phyloP scores from a whole-genome alignment of 495 filamentous ascomycete genomes.

The Hypoxylon subgilvum region DNA sequence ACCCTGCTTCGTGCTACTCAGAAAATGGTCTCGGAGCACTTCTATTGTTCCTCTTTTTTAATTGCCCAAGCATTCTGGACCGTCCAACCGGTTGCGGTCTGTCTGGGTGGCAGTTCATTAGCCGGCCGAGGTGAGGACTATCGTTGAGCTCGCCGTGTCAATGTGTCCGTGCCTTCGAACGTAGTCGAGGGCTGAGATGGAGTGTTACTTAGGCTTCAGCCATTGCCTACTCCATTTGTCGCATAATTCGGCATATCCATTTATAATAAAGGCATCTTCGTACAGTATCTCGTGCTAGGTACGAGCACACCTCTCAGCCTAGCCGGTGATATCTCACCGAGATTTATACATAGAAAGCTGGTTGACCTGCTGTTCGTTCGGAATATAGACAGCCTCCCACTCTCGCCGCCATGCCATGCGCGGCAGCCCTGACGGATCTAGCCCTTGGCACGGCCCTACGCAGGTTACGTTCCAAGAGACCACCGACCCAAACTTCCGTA shows the following conservation, averaged over 20 bases:
- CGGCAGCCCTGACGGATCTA: conserved; percentile 7
- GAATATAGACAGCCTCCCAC: neutral
- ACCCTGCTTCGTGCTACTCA: conserved; percentile 17
- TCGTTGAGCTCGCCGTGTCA: neutral
- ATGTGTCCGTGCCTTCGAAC: conserved; percentile 11
- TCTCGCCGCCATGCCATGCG: neutral
- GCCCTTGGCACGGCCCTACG: neutral
- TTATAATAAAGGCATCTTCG: neutral
- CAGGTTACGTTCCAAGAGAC: conserved; percentile 6
- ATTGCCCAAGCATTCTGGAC: conserved; percentile 28
- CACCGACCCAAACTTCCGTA: conserved; percentile 19
- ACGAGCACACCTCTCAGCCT: neutral
- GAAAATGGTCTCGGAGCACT: conserved; percentile 10
- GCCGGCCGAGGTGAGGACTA: conserved; percentile 14
- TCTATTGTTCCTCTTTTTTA: conserved; percentile 14
- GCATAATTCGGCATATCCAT: conserved; percentile 14
- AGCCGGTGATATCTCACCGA: neutral
- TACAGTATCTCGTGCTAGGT: neutral
- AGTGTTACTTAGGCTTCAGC: neutral
- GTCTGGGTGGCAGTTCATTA: conserved; percentile 10
- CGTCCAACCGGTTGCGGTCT: conserved; percentile 18
- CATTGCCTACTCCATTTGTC: conserved; percentile 10
- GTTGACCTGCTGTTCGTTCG: neutral
- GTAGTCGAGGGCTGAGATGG: conserved; percentile 29
- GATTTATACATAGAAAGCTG: neutral